phyloP scores from a whole-genome alignment of 225 moss, liverwort and hornwort species.

The Pseudoscleropodium purum region DNA sequence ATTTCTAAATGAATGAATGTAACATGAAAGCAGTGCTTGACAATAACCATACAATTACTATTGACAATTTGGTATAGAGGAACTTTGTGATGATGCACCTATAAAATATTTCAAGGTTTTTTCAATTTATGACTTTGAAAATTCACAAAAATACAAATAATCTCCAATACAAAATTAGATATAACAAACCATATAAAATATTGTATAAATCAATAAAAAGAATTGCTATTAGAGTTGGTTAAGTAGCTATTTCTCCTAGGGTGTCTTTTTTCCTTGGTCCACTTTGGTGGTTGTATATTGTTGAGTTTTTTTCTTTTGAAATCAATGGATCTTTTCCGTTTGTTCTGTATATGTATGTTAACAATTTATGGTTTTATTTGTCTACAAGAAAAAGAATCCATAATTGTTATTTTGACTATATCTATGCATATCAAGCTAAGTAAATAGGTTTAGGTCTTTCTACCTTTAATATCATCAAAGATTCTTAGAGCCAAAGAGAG shows the following conservation, averaged over 20 bases:
- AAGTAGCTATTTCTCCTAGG: too few relatives aligned
- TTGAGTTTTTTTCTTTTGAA: background rate
- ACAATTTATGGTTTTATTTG: background rate
- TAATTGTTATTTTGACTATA: background rate
- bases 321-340: background rate
- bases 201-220: background rate
- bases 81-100: background rate
- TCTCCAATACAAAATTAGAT: background rate
- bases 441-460: background rate
- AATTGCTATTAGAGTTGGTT: background rate
- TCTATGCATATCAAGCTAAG: background rate
- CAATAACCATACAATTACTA: too few relatives aligned
- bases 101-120: background rate
- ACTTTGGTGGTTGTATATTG: background rate
- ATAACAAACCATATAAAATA: background rate
- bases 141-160: background rate
- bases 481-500: background rate
- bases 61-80: too few relatives aligned
- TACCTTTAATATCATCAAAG: background rate
- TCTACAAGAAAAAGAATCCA: background rate
- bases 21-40: too few relatives aligned
- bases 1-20: too few relatives aligned
- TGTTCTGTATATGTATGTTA: background rate
- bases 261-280: fast-evolving
- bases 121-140: background rate